Conservation (phyloP, 495 filamentous ascomycete genomes). For the Aspergillus avenaceus region DNA sequence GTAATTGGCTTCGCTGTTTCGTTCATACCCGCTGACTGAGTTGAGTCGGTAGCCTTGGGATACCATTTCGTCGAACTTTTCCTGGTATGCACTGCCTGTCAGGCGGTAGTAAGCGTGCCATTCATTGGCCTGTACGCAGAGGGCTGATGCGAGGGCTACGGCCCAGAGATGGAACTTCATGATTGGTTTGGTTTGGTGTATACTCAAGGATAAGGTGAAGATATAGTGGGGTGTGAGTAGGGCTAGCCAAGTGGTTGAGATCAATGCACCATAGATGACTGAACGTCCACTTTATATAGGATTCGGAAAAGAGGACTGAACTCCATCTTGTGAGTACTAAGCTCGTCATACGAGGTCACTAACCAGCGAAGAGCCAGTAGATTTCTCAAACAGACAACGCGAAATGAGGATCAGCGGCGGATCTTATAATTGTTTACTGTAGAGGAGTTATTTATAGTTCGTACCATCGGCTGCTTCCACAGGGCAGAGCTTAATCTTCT, state of each 20-base stretch:
- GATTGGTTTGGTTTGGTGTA: background rate
- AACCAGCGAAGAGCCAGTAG: background rate
- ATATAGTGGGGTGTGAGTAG: background rate
- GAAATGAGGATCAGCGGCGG: background rate
- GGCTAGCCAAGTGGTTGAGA: too few relatives aligned
- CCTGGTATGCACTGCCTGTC: slow-evolving; percentile 14
- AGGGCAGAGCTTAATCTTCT: background rate
- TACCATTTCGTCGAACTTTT: slow-evolving; percentile 9
- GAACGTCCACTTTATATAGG: too few relatives aligned
- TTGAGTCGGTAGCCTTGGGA: slow-evolving; percentile 14
- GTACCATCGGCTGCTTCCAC: background rate
- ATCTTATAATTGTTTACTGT: background rate
- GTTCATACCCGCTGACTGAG: slow-evolving; percentile 18
- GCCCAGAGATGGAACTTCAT: slow-evolving; percentile 4
- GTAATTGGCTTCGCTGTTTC: slow-evolving; percentile 8
- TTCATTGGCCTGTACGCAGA: slow-evolving; percentile 9
- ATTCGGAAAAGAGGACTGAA: too few relatives aligned
- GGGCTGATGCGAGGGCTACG: slow-evolving; percentile 2
- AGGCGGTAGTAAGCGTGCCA: slow-evolving; percentile 13
- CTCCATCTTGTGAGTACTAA: background rate
- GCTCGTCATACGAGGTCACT: background rate
- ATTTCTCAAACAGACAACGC: background rate
- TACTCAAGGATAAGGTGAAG: background rate
- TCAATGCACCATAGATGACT: too few relatives aligned
- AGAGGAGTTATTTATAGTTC: background rate